A percentile compares a stretch with the other conserved stretches of the same genome.
Evolutionary conservation across 129 eudicot genomes (phyloP).

Genomic region (Artemisia argyi): DNA sequence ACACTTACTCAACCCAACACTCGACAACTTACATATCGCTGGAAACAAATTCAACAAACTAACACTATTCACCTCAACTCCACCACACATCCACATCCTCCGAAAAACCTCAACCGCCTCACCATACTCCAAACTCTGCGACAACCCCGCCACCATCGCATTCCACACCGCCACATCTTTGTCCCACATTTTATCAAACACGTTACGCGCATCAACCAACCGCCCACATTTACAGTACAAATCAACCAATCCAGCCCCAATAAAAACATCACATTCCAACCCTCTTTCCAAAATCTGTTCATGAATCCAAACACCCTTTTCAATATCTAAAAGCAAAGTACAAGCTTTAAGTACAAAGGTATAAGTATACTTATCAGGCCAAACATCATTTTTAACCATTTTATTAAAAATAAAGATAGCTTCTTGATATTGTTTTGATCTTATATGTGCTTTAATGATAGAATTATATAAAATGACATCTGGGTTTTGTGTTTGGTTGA

Average conservation of each 20-base stretch:
- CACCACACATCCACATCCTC: constrained; percentile 42
- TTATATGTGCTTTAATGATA: constrained; percentile 61
- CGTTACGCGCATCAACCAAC: constrained; percentile 42
- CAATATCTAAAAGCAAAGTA: constrained; percentile 45
- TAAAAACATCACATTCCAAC: constrained; percentile 57
- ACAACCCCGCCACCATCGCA: constrained; percentile 56
- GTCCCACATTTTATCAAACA: constrained; percentile 62
- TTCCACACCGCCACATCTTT: constrained; percentile 69
- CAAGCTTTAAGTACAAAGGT: constrained; percentile 73
- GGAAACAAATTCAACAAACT: constrained; percentile 74
- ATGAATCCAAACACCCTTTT: constrained; percentile 48
- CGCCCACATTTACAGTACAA: constrained; percentile 62
- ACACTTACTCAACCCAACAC: constrained; percentile 44
- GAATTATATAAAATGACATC: constrained; percentile 45
- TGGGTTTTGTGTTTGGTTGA: constrained; percentile 56
- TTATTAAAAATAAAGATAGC: constrained; percentile 45
- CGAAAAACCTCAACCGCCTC: constrained; percentile 42
- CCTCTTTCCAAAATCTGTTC: constrained; percentile 37
- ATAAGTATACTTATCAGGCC: constrained; percentile 62
- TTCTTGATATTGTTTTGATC: constrained; percentile 46
- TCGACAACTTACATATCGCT: constrained; percentile 42
- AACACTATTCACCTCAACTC: constrained; percentile 51
- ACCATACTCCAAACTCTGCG: constrained; percentile 39
- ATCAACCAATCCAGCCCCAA: constrained; percentile 63
- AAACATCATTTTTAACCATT: constrained; percentile 28